Evolutionary conservation across 1,139 yeast genomes (phyloP).

Genomic region (Kazachstania sp.): DNA sequence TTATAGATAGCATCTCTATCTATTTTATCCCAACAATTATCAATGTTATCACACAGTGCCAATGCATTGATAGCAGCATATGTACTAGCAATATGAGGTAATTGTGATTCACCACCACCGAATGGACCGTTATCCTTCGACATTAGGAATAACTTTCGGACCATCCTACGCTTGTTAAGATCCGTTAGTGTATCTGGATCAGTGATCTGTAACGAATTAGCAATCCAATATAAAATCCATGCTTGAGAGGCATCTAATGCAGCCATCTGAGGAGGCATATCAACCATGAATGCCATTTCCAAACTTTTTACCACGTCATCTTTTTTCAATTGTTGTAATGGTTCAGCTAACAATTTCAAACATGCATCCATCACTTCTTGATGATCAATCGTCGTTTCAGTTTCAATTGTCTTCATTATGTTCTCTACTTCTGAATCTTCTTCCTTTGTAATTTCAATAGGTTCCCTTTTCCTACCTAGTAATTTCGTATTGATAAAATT

Average conservation of each 20-base stretch:
- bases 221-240: slow-evolving; percentile 84
- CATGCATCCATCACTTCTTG: slow-evolving; percentile 36
- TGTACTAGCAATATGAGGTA: slow-evolving; percentile 78
- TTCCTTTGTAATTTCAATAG: slow-evolving; percentile 14
- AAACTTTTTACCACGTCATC: slow-evolving; percentile 37
- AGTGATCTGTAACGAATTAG: slow-evolving; percentile 46
- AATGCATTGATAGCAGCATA: slow-evolving; percentile 71
- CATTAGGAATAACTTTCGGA: slow-evolving; percentile 19
- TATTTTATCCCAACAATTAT: slow-evolving; percentile 36
- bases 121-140: slow-evolving; percentile 50
- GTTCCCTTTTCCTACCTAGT: slow-evolving; percentile 26
- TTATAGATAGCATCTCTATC: slow-evolving; percentile 42
- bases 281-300: slow-evolving; percentile 33
- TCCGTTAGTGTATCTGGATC: slow-evolving; percentile 23
- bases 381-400: slow-evolving; percentile 39
- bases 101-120: slow-evolving; percentile 76
- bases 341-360: slow-evolving; percentile 28
- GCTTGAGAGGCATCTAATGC: slow-evolving; percentile 78
- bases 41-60: slow-evolving; percentile 43
- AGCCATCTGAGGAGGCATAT: slow-evolving; percentile 36
- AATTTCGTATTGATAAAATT: slow-evolving; percentile 17
- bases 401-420: slow-evolving; percentile 25
- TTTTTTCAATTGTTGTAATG: slow-evolving; percentile 27
- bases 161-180: slow-evolving; percentile 17
- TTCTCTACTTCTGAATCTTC: slow-evolving; percentile 9